Percentiles rank a stretch among this genome's conserved stretches.
These are phyloP conservation scores for Clitoria ternatea DNA, from an alignment of 306 rosid species.

Conservation along the genomic window DNA sequence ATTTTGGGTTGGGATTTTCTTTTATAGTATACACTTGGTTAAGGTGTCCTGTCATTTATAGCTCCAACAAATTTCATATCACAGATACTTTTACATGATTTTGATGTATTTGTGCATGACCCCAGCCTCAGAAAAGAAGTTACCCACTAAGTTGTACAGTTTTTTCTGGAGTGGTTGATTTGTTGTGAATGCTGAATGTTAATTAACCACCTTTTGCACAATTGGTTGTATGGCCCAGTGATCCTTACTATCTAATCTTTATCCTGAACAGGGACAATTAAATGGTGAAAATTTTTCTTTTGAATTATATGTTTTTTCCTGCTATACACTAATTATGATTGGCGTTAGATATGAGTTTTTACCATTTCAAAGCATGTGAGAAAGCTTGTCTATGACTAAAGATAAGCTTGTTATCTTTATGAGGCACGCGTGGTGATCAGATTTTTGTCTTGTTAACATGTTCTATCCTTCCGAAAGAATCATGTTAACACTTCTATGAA, in stretches of 20 bases:
- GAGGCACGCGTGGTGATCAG: background rate
- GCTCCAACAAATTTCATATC: constrained; percentile 8
- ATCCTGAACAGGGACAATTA: background rate
- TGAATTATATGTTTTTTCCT: background rate
- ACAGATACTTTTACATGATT: background rate
- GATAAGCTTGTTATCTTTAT: background rate
- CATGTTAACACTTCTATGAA: constrained; percentile 8
- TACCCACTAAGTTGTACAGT: background rate
- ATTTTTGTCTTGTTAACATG: constrained; percentile 3
- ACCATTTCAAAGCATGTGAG: background rate
- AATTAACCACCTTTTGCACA: background rate
- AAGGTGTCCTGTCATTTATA: constrained; percentile 6
- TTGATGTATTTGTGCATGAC: background rate
- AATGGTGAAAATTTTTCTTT: background rate
- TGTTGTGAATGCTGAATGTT: constrained; percentile 3
- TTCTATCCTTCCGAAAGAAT: constrained; percentile 2
- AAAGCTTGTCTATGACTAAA: background rate
- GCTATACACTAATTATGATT: background rate
- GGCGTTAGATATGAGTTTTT: background rate
- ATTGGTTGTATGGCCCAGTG: background rate
- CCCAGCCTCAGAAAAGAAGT: background rate
- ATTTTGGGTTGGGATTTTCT: constrained; percentile 28
- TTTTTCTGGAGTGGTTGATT: background rate
- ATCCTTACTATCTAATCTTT: background rate
- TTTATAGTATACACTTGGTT: constrained; percentile 5